Conservation (phyloP, 805 yeast genomes). For the Wickerhamiella brachini region DNA sequence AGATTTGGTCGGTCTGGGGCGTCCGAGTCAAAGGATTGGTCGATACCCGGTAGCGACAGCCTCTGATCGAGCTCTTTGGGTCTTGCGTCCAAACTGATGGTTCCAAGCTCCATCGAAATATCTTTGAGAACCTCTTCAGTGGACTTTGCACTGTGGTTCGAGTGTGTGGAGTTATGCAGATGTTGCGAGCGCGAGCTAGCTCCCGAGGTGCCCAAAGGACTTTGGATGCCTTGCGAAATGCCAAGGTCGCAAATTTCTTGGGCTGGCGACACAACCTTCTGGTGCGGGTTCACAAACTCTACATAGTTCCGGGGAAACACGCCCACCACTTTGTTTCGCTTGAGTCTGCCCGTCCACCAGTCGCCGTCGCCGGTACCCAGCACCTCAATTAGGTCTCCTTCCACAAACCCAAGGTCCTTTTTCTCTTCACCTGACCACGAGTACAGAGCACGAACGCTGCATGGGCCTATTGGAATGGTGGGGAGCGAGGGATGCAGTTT, state of each 20-base stretch:
- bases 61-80: slow-evolving; percentile 6
- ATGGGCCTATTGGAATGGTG: slow-evolving; percentile 32
- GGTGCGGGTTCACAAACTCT: slow-evolving; percentile 29
- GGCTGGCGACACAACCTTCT: slow-evolving; percentile 13
- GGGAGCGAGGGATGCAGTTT: neutral
- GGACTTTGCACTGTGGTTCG: slow-evolving; percentile 9
- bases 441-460: slow-evolving; percentile 65
- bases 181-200: neutral
- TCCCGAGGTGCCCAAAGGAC: too few relatives aligned
- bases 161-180: neutral
- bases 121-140: slow-evolving; percentile 20
- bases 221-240: neutral
- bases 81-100: slow-evolving; percentile 9
- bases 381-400: slow-evolving; percentile 85
- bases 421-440: slow-evolving; percentile 92
- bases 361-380: slow-evolving; percentile 68
- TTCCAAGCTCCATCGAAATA: slow-evolving; percentile 17
- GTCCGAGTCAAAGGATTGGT: neutral
- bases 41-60: neutral
- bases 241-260: neutral
- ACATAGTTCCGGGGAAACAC: slow-evolving; percentile 83
- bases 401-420: slow-evolving; percentile 83
- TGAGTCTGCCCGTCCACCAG: slow-evolving; percentile 80
- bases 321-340: slow-evolving; percentile 72
- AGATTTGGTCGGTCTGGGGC: neutral